phyloP scores from a whole-genome alignment of 2,329 filamentous ascomycete genomes.

The Penicillium corylophilum region DNA sequence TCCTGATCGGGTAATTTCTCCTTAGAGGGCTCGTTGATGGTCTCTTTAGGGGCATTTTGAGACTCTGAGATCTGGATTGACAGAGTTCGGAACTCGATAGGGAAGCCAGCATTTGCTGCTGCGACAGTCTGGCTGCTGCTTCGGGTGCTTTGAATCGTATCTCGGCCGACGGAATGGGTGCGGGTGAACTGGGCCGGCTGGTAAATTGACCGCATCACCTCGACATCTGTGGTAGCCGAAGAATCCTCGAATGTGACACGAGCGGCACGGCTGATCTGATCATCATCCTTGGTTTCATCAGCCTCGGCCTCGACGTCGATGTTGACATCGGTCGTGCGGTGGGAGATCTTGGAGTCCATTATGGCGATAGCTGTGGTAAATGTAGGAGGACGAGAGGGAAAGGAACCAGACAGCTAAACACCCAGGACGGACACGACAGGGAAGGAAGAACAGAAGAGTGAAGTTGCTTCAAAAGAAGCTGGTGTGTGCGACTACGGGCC shows the following conservation, averaged over 20 bases:
- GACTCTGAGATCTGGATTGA: slow-evolving; percentile 42
- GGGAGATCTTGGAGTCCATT: slow-evolving; percentile 10
- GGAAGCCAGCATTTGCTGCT: slow-evolving; percentile 24
- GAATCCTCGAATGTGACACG: slow-evolving; percentile 25
- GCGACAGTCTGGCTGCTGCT: slow-evolving; percentile 8
- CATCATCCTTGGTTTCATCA: slow-evolving; percentile 10
- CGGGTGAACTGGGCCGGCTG: slow-evolving; percentile 17
- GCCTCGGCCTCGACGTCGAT: slow-evolving; percentile 15
- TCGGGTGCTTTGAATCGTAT: slow-evolving; percentile 18
- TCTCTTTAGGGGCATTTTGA: slow-evolving; percentile 31
- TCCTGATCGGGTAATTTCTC: slow-evolving; percentile 29
- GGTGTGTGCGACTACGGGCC: background rate
- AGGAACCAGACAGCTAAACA: slow-evolving; percentile 11
- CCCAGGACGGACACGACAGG: slow-evolving; percentile 3
- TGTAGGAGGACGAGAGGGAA: background rate
- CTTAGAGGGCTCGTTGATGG: slow-evolving; percentile 8
- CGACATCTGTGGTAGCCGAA: slow-evolving; percentile 4
- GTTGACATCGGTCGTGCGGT: slow-evolving; percentile 11
- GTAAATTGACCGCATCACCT: slow-evolving; percentile 20
- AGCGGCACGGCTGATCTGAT: slow-evolving; percentile 10
- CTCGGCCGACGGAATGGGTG: slow-evolving; percentile 21
- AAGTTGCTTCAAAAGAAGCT: background rate
- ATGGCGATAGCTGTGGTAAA: slow-evolving; percentile 5
- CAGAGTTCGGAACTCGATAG: slow-evolving; percentile 40
- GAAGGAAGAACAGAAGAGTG: background rate